Evolutionary conservation across 345 rosid species (phyloP).

Genomic region (Euphorbia peplus): DNA sequence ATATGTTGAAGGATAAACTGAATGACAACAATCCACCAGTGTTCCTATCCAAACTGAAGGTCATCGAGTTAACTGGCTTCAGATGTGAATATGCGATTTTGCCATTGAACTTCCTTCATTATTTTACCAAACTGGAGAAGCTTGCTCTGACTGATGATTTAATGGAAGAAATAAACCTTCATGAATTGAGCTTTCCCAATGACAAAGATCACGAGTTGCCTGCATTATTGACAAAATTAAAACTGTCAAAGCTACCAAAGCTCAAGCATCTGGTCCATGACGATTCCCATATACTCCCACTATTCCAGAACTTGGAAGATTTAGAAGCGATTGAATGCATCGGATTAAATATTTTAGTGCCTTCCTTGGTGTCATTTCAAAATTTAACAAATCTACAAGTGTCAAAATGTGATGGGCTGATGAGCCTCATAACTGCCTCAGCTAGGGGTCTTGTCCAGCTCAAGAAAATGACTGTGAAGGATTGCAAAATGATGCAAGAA

Average conservation of each 20-base stretch:
- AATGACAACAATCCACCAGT: neutral
- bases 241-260: neutral
- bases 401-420: conserved; percentile 1
- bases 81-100: neutral
- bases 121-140: neutral
- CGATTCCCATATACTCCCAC: neutral
- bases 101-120: neutral
- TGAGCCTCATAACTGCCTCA: neutral
- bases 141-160: conserved; percentile 3
- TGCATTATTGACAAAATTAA: neutral
- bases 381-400: neutral
- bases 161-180: neutral
- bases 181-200: too few relatives aligned
- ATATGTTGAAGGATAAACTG: neutral
- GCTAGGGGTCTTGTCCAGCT: conserved; percentile 9
- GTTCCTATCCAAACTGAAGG: neutral
- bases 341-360: conserved; percentile 5
- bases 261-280: neutral
- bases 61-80: neutral
- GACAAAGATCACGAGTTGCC: neutral
- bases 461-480: neutral
- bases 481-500: conserved; percentile 13
- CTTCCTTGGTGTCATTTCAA: neutral
- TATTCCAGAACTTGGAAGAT: neutral
- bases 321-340: neutral